A percentile compares a stretch with the other conserved stretches of the same genome.
phyloP scores from a whole-genome alignment of 805 yeast species.

The Blastobotrys robertii region DNA sequence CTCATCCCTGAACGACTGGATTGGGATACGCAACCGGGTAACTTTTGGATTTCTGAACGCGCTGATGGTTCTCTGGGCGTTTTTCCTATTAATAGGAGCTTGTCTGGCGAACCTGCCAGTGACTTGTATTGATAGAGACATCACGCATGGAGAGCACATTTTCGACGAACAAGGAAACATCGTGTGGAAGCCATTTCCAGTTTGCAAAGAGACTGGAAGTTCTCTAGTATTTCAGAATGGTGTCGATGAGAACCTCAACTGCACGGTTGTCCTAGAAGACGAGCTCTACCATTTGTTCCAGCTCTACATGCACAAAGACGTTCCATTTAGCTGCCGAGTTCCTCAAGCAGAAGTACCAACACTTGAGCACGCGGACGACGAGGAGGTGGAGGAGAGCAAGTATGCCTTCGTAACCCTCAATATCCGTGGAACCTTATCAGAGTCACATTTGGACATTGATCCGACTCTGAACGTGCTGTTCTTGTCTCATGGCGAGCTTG shows the following conservation, averaged over 20 bases:
- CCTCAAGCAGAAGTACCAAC: conserved; percentile 34
- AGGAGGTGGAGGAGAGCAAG: too few species aligned
- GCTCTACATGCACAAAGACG: conserved; percentile 67
- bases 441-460: too few species aligned
- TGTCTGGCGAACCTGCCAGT: conserved; percentile 27
- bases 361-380: too few species aligned
- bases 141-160: conserved; percentile 68
- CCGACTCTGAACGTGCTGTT: too few species aligned
- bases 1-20: too few species aligned
- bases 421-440: too few species aligned
- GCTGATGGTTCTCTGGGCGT: too few species aligned
- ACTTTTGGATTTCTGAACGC: too few species aligned
- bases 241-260: conserved; percentile 38
- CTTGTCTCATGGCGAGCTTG: too few species aligned
- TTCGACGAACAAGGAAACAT: conserved; percentile 52
- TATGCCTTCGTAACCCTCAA: too few species aligned
- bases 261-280: conserved; percentile 55
- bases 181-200: conserved; percentile 48
- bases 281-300: conserved; percentile 64
- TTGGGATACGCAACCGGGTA: too few species aligned
- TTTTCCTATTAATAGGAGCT: too few species aligned
- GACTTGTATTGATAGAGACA: conserved; percentile 57
- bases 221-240: conserved; percentile 51
- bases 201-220: conserved; percentile 53
- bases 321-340: conserved; percentile 60